Percentiles rank a stretch among this genome's conserved stretches.
Evolutionary conservation across 768 basidiomycete genomes (phyloP).

Genomic region (Lactarius indigo): DNA sequence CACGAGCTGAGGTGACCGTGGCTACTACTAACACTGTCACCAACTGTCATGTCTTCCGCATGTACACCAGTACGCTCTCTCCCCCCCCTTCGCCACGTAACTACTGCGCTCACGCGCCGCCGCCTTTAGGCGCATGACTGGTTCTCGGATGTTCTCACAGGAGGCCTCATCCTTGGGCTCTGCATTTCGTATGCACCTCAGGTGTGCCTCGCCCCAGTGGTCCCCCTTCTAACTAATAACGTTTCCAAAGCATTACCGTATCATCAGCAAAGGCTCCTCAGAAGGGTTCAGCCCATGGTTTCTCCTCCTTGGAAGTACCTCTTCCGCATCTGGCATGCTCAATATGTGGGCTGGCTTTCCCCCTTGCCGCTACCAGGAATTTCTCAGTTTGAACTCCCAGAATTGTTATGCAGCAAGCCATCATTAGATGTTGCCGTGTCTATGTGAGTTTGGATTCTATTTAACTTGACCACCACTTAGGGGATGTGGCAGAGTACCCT

Average conservation of each 20-base stretch:
- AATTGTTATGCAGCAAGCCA: slow-evolving; percentile 78
- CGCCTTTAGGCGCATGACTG: slow-evolving; percentile 23
- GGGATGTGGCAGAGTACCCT: slow-evolving; percentile 49
- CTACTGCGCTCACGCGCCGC: slow-evolving; percentile 3
- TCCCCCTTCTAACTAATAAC: background rate
- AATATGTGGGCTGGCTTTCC: slow-evolving; percentile 58
- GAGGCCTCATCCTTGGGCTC: slow-evolving; percentile 25
- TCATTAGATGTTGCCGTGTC: slow-evolving; percentile 75
- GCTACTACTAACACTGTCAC: background rate
- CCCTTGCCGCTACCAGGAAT: slow-evolving; percentile 4
- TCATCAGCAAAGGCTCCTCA: slow-evolving; percentile 71
- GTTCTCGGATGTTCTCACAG: slow-evolving; percentile 25
- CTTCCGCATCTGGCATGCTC: slow-evolving; percentile 75
- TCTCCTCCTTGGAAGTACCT: slow-evolving; percentile 82
- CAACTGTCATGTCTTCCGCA: slow-evolving; percentile 19
- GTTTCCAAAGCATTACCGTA: slow-evolving; percentile 63
- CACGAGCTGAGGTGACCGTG: background rate
- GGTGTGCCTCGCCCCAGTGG: background rate
- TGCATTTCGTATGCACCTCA: slow-evolving; percentile 28
- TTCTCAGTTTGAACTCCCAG: slow-evolving; percentile 40
- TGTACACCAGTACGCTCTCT: slow-evolving; percentile 18
- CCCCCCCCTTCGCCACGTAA: background rate
- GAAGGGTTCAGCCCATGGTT: slow-evolving; percentile 94
- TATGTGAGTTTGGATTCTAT: slow-evolving; percentile 49
- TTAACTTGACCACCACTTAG: slow-evolving; percentile 2